phyloP scores from a whole-genome alignment of 2,329 filamentous ascomycete genomes.

The Fusarium hainanense region DNA sequence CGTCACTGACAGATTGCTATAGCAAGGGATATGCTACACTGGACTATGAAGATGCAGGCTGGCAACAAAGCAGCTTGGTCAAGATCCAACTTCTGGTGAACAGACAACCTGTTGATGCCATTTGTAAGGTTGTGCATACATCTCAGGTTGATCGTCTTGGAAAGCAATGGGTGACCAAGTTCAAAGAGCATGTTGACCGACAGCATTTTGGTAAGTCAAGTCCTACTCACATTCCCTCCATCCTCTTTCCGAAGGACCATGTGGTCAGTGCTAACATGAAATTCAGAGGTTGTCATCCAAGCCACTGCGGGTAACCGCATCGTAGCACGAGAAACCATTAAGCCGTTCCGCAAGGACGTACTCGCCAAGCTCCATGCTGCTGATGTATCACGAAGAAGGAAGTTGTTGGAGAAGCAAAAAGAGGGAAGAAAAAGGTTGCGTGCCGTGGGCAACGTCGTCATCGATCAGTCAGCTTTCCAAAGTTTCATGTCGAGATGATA shows the following conservation, averaged over 20 bases:
- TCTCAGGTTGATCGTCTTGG: constrained; percentile 86
- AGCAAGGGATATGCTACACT: constrained; percentile 92
- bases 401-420: constrained; percentile 96
- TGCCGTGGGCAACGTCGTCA: constrained; percentile 89
- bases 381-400: constrained; percentile 83
- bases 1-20: background rate
- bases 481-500: constrained; percentile 84
- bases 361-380: constrained; percentile 91
- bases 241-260: background rate
- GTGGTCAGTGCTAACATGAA: background rate
- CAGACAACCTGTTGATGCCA: constrained; percentile 91
- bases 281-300: constrained; percentile 87
- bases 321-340: constrained; percentile 92
- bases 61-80: constrained; percentile 80
- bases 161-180: constrained; percentile 90
- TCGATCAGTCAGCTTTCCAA: constrained; percentile 95
- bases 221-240: too few species aligned
- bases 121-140: constrained; percentile 87
- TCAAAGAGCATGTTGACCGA: constrained; percentile 95
- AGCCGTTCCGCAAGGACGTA: constrained; percentile 96
- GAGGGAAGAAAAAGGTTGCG: constrained; percentile 90
- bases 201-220: constrained; percentile 80
- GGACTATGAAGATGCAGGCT: constrained; percentile 96
- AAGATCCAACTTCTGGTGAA: constrained; percentile 96
- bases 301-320: constrained; percentile 85